Evolutionary conservation across 441 rosid species (phyloP).

Genomic region (Corymbia citriodora): DNA sequence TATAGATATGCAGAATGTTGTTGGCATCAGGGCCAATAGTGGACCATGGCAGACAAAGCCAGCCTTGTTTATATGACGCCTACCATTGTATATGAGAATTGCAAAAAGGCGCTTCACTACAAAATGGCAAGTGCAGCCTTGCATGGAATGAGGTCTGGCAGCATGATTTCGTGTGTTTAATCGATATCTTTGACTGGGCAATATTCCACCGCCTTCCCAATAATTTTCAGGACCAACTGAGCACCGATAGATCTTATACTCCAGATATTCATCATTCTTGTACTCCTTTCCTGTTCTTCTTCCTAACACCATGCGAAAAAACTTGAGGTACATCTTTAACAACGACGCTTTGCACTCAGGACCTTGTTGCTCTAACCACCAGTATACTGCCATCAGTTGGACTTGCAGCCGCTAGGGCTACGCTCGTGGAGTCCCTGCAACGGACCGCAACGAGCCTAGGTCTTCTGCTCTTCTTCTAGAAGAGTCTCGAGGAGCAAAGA

Average conservation of each 20-base stretch:
- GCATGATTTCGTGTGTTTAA: slow-evolving; percentile 87
- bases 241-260: slow-evolving; percentile 50
- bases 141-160: slow-evolving; percentile 94
- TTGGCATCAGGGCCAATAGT: slow-evolving; percentile 97
- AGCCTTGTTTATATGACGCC: slow-evolving; percentile 81
- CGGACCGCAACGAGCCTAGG: no score
- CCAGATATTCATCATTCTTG: no score
- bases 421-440: no score
- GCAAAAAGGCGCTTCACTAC: slow-evolving; percentile 79
- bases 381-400: no score
- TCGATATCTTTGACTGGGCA: slow-evolving; percentile 86
- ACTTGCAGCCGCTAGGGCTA: no score
- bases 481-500: no score
- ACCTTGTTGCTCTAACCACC: no score
- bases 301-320: no score
- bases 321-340: no score
- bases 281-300: no score
- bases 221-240: slow-evolving; percentile 97
- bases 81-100: slow-evolving; percentile 65
- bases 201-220: slow-evolving; percentile 83
- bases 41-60: slow-evolving; percentile 96
- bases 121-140: slow-evolving; percentile 90
- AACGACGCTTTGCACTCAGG: no score
- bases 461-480: no score
- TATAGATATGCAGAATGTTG: slow-evolving; percentile 80